Evolutionary conservation across 768 basidiomycete species (phyloP), one percentile per base, ranked within the genome.

Genomic region (Infundibulicybe gibba): DNA sequence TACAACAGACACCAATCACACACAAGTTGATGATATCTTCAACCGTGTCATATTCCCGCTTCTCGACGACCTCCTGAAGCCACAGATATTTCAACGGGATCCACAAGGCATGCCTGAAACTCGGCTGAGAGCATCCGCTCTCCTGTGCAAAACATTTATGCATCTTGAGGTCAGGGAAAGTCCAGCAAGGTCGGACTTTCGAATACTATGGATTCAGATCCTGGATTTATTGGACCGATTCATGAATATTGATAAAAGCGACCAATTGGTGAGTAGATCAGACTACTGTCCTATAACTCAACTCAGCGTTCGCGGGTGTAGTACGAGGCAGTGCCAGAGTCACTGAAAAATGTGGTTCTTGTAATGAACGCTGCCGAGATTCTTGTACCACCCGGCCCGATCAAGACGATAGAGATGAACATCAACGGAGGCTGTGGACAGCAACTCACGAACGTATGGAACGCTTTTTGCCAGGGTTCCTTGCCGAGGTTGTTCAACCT

Each of bases 271-370:
- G 54, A 57, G 87, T 39, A 20, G 37, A 19, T 8, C 9, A 17
- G 17, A 17, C 31, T 13, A 34, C 20, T 5, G 15, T 33, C 30
- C 25, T 44, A 30, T 38, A 34, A 10, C 33, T 32, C 43, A 52
- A 37, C 54, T 34, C 8, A n/a, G 12, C 41, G 30, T 16, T 32
- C 11, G 21, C 6, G 25, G 25, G 3, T 25, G 25, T 25, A 98
- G 95, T 85, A 86, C 61, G 97, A 99, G 63, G 95, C 95, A 0
- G 78, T 97, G 15, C 93, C 92, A 1, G 97, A 99, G 66, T 94
- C 94, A 1, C 76, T 99, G 56, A 98, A 97, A 70, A 98, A 98
- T 59, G 90, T 95, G 41, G 69, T 99, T 13, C 77, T 98, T 41
- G 95, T 99, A 41, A 94, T 99, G 92, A 85, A 94, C 56, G 90